A percentile compares a stretch with the other conserved stretches of the same genome.
Conservation (phyloP, 345 rosid genomes). For the Corymbia maculata region DNA sequence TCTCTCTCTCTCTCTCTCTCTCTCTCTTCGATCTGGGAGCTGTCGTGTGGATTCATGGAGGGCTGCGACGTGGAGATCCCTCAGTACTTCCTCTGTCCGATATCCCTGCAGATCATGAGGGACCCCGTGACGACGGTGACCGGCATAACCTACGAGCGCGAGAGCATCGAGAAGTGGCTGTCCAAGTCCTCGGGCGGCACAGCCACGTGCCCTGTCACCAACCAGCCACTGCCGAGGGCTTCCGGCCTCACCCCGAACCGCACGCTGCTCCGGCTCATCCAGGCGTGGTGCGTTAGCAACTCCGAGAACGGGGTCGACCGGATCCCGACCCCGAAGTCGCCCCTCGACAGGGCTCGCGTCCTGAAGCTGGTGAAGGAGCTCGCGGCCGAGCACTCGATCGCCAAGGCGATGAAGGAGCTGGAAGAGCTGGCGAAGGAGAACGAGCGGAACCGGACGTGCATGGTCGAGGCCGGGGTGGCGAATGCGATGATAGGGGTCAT, state of each 20-base stretch:
- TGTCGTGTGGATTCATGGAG: neutral
- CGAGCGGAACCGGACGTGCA: slow-evolving; percentile 17
- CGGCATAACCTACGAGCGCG: slow-evolving; percentile 53
- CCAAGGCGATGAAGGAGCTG: slow-evolving; percentile 13
- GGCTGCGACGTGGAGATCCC: slow-evolving; percentile 28
- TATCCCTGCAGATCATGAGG: slow-evolving; percentile 48
- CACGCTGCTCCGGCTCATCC: slow-evolving; percentile 39
- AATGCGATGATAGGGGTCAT: slow-evolving; percentile 15
- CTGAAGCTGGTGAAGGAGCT: slow-evolving; percentile 22
- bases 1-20: neutral
- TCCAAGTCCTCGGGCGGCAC: neutral
- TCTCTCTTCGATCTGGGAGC: neutral
- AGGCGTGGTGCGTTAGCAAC: slow-evolving; percentile 32
- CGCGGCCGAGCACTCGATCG: neutral
- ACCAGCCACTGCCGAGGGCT: slow-evolving; percentile 29
- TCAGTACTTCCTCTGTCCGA: slow-evolving; percentile 42
- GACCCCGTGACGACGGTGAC: slow-evolving; percentile 57
- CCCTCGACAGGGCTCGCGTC: slow-evolving; percentile 9
- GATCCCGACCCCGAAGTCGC: slow-evolving; percentile 20
- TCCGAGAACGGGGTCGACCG: slow-evolving; percentile 8
- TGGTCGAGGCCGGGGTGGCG: slow-evolving; percentile 20
- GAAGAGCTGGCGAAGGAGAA: slow-evolving; percentile 15
- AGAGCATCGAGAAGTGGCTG: slow-evolving; percentile 53
- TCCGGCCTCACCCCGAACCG: slow-evolving; percentile 41
- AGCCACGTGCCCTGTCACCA: slow-evolving; percentile 40